Conservation (phyloP, 2,329 filamentous ascomycete genomes). For the Diaporthe caulivora region DNA sequence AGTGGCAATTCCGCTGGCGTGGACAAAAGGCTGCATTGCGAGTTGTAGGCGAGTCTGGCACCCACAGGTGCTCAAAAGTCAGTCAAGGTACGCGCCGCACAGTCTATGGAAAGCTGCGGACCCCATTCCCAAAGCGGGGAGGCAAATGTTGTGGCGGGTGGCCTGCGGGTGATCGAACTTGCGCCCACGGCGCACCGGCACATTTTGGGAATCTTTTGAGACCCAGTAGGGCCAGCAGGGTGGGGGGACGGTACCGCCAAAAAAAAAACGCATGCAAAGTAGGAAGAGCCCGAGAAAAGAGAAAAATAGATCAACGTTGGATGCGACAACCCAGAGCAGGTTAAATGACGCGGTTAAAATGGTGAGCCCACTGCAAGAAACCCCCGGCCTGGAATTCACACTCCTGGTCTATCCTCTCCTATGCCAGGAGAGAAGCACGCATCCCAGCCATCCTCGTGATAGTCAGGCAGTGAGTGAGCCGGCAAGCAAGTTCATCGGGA, state of each 20-base stretch:
- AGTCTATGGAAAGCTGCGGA: not conserved
- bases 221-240: constrained; percentile 7
- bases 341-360: constrained; percentile 20
- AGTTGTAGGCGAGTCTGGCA: constrained; percentile 17
- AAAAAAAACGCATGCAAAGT: constrained; percentile 29
- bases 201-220: constrained; percentile 21
- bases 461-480: constrained; percentile 2
- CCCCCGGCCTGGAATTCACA: not conserved
- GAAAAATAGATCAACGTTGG: constrained; percentile 29
- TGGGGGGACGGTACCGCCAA: constrained; percentile 20
- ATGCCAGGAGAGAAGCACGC: not conserved
- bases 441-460: not conserved
- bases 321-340: constrained; percentile 20
- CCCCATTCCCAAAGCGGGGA: constrained; percentile 1
- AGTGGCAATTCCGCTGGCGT: not conserved
- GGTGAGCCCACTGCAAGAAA: constrained; percentile 9
- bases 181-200: constrained; percentile 14
- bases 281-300: constrained; percentile 26
- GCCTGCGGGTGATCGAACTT: constrained; percentile 5
- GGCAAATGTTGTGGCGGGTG: not conserved
- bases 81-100: constrained; percentile 10
- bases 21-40: constrained; percentile 19
- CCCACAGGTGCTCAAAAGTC: not conserved
- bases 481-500: not conserved
- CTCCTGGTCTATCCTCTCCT: not conserved